Evolutionary conservation across 371 early-diverging fungal species (phyloP).

Genomic region (Rhizomucor miehei): DNA sequence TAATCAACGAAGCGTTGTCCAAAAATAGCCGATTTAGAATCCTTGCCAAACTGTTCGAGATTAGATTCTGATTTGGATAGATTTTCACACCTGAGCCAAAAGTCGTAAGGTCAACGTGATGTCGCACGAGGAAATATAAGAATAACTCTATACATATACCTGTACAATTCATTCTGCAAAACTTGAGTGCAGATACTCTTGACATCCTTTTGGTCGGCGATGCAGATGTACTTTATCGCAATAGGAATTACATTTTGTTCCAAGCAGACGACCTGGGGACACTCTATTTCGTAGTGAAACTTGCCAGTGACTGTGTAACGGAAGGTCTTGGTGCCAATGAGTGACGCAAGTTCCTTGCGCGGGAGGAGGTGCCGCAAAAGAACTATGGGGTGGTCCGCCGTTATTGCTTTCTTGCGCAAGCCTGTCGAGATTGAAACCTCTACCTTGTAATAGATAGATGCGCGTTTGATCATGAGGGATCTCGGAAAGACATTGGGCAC

Average conservation of each 20-base stretch:
- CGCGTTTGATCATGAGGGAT: slow-evolving; percentile 29
- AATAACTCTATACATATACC: slow-evolving; percentile 15
- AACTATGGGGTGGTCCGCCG: slow-evolving; percentile 36
- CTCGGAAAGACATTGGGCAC: slow-evolving; percentile 41
- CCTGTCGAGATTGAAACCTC: slow-evolving; percentile 25
- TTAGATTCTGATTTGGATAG: slow-evolving; percentile 33
- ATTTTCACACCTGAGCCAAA: slow-evolving; percentile 23
- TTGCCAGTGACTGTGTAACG: slow-evolving; percentile 36
- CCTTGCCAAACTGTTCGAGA: slow-evolving; percentile 14
- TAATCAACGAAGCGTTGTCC: slow-evolving; percentile 13
- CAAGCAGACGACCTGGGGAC: slow-evolving; percentile 32
- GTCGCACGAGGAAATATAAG: not conserved
- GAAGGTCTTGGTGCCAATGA: slow-evolving; percentile 31
- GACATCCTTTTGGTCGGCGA: slow-evolving; percentile 32
- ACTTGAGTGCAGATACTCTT: slow-evolving; percentile 28
- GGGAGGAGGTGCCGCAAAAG: slow-evolving; percentile 32
- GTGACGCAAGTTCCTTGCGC: slow-evolving; percentile 29
- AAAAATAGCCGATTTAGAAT: slow-evolving; percentile 8
- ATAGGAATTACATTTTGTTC: slow-evolving; percentile 32
- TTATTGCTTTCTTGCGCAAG: slow-evolving; percentile 24
- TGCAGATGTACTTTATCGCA: slow-evolving; percentile 31
- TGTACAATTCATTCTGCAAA: slow-evolving; percentile 36
- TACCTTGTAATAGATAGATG: slow-evolving; percentile 29
- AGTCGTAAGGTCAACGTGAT: not conserved
- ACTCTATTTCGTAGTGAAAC: slow-evolving; percentile 43